phyloP scores from a whole-genome alignment of 176 grass and related monocot species.

The Guadua angustifolia region DNA sequence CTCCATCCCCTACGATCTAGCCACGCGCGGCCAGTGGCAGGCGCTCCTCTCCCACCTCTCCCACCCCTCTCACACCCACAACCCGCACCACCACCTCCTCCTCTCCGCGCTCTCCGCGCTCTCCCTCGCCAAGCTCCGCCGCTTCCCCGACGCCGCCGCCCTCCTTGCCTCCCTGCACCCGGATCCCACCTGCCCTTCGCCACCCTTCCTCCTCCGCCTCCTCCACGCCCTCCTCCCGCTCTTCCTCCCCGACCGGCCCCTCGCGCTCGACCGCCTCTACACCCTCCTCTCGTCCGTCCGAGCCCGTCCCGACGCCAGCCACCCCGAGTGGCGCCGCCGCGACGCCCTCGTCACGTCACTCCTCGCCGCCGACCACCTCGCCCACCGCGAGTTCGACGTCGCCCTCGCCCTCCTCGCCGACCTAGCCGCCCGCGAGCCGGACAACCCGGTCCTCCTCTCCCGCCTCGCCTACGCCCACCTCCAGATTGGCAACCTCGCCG shows the following conservation, averaged over 20 bases:
- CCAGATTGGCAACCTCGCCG: constrained; percentile 81
- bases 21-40: constrained; percentile 85
- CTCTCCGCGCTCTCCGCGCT: constrained; percentile 73
- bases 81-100: constrained; percentile 69
- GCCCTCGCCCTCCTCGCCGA: constrained; percentile 63
- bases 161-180: constrained; percentile 72
- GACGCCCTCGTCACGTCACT: constrained; percentile 56
- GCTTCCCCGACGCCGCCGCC: constrained; percentile 68
- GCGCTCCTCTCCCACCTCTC: constrained; percentile 67
- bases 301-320: constrained; percentile 45
- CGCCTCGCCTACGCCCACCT: constrained; percentile 86
- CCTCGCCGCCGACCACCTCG: constrained; percentile 79
- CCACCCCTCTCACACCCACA: constrained; percentile 46
- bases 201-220: constrained; percentile 79
- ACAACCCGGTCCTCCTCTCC: constrained; percentile 65
- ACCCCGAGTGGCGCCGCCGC: constrained; percentile 64
- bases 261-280: constrained; percentile 86
- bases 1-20: constrained; percentile 66
- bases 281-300: constrained; percentile 78
- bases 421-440: constrained; percentile 54
- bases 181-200: constrained; percentile 56
- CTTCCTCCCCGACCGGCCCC: constrained; percentile 68
- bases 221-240: constrained; percentile 79
- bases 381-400: constrained; percentile 94
- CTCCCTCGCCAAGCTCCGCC: constrained; percentile 81